Percentiles rank a stretch among this genome's conserved stretches.
Evolutionary conservation across 768 basidiomycete genomes (phyloP).

Genomic region (Phanerochaete sordida): DNA sequence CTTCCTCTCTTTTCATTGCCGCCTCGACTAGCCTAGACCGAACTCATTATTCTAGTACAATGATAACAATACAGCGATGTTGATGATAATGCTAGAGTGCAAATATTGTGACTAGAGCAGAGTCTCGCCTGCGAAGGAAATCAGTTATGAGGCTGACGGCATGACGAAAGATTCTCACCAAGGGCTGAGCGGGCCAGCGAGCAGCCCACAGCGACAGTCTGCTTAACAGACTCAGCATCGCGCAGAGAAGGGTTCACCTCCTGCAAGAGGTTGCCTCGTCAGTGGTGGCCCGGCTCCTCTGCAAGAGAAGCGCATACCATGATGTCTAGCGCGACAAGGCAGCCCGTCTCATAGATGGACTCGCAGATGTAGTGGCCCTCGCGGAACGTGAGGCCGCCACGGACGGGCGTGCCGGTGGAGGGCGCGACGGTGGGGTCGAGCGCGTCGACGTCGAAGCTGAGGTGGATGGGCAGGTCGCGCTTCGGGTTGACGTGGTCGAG

Average conservation of each 20-base stretch:
- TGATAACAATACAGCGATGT: background rate
- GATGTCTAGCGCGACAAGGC: slow-evolving; percentile 87
- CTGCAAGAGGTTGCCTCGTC: slow-evolving; percentile 32
- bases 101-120: background rate
- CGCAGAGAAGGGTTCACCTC: slow-evolving; percentile 96
- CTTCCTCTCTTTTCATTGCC: background rate
- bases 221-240: slow-evolving; percentile 67
- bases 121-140: slow-evolving; percentile 3
- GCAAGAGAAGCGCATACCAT: slow-evolving; percentile 54
- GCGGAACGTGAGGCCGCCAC: slow-evolving; percentile 93
- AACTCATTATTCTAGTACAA: background rate
- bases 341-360: slow-evolving; percentile 87
- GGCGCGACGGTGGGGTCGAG: slow-evolving; percentile 95
- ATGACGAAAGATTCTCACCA: slow-evolving; percentile 39
- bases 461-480: slow-evolving; percentile 81
- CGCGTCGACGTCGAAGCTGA: slow-evolving; percentile 96
- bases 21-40: background rate
- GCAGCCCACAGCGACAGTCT: slow-evolving; percentile 90
- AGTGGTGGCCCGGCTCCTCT: slow-evolving; percentile 4
- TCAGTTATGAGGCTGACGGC: background rate
- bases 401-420: slow-evolving; percentile 89
- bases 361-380: slow-evolving; percentile 99
- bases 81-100: background rate
- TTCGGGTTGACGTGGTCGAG: slow-evolving; percentile 89
- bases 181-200: slow-evolving; percentile 80